A percentile compares a stretch with the other conserved stretches of the same genome.
These are phyloP conservation scores for Protostelium mycophagum DNA, from an alignment of 78 protist genomes.

Conservation along the genomic window DNA sequence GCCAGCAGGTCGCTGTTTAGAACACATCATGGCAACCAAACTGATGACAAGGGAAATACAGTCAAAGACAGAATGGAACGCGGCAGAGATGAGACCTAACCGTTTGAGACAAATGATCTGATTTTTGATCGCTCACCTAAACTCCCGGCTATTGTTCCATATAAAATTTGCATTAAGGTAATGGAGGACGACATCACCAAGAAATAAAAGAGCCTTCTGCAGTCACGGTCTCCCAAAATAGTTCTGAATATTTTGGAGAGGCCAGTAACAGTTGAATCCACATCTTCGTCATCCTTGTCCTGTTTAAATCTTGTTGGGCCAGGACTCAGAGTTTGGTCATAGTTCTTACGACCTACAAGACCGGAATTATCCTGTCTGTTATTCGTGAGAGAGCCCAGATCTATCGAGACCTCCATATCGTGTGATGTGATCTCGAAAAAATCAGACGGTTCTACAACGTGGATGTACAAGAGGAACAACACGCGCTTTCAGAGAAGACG, in stretches of 20 bases:
- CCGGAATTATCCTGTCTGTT: background rate
- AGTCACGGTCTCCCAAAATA: background rate
- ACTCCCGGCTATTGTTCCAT: slow-evolving; percentile 48
- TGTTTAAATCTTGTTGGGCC: too few species aligned
- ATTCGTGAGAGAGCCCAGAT: background rate
- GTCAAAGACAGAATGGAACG: slow-evolving; percentile 48
- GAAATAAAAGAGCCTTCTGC: background rate
- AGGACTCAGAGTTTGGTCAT: background rate
- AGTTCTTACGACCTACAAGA: background rate
- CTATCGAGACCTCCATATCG: background rate
- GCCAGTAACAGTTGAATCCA: too few species aligned
- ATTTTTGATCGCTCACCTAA: slow-evolving; percentile 1
- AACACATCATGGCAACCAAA: slow-evolving; percentile 20
- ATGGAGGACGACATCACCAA: slow-evolving; percentile 27
- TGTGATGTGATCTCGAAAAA: too few species aligned
- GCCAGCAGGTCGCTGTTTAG: slow-evolving; percentile 27
- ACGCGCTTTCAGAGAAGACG: too few species aligned
- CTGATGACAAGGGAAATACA: slow-evolving; percentile 45
- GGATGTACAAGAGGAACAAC: too few species aligned
- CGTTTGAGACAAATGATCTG: background rate
- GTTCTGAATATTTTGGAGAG: background rate
- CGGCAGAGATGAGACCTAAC: slow-evolving; percentile 38
- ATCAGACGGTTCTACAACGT: too few species aligned
- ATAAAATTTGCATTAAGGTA: slow-evolving; percentile 39
- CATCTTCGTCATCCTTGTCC: slow-evolving; percentile 17